Conservation (phyloP, 2,329 filamentous ascomycete genomes). For the Furcasterigmium sp. region DNA sequence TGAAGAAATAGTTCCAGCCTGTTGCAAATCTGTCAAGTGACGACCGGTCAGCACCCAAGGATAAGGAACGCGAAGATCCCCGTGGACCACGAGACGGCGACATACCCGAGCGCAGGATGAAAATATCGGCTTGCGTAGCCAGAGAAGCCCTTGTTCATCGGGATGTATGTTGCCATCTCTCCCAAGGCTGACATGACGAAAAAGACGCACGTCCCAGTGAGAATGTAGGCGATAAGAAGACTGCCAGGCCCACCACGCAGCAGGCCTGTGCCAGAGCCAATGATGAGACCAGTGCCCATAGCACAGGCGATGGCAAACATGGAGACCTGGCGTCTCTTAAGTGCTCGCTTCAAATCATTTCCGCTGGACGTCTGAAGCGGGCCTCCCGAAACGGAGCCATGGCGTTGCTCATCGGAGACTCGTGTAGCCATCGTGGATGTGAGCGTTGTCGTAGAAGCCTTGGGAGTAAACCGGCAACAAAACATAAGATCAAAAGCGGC, state of each 20-base stretch:
- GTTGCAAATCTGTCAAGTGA: constrained; percentile 26
- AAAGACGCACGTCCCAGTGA: constrained; percentile 45
- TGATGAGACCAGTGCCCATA: constrained; percentile 37
- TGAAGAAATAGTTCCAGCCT: constrained; percentile 43
- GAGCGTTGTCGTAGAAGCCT: no score
- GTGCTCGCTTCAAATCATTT: constrained; percentile 9
- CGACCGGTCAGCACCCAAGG: no score
- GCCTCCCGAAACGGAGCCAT: no score
- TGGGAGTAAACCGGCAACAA: no score
- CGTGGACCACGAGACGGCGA: background rate
- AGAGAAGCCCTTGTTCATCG: constrained; percentile 20
- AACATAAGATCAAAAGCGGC: no score
- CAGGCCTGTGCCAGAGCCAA: constrained; percentile 45
- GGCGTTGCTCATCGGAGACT: no score
- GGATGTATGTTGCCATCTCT: constrained; percentile 23
- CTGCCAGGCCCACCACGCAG: constrained; percentile 38
- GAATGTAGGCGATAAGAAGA: constrained; percentile 30
- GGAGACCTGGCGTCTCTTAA: constrained; percentile 23
- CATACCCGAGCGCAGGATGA: constrained; percentile 22
- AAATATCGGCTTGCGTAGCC: constrained; percentile 23
- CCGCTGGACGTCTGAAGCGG: no score
- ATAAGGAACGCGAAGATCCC: background rate
- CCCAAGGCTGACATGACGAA: constrained; percentile 44
- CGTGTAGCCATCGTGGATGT: no score
- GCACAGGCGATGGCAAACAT: constrained; percentile 33